These are phyloP conservation scores for Epichloe sp. DNA, from an alignment of 2,329 filamentous ascomycete species.

Conservation along the genomic window DNA sequence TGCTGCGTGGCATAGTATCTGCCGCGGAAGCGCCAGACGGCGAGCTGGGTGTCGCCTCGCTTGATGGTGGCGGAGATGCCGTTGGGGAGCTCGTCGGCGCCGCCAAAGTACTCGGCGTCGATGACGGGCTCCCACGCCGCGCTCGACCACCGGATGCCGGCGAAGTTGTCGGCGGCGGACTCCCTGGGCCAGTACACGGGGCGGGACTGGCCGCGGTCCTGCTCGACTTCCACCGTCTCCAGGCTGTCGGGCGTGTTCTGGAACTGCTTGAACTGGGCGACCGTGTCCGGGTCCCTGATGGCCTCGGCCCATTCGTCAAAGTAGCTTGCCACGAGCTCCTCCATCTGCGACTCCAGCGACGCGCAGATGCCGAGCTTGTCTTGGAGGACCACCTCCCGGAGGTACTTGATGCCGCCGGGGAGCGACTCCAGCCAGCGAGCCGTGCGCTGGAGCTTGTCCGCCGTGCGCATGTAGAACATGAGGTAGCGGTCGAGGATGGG, in stretches of 20 bases:
- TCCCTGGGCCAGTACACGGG: constrained; percentile 71
- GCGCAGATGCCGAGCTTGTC: constrained; percentile 79
- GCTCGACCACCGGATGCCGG: constrained; percentile 49
- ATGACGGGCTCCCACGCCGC: constrained; percentile 69
- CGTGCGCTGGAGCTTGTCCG: constrained; percentile 79
- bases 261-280: constrained; percentile 67
- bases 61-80: constrained; percentile 69
- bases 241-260: constrained; percentile 64
- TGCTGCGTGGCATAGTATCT: constrained; percentile 79
- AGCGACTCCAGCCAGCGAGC: constrained; percentile 78
- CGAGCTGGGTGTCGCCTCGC: constrained; percentile 77
- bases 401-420: constrained; percentile 71
- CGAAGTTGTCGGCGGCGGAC: constrained; percentile 57
- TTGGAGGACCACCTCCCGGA: constrained; percentile 69
- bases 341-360: constrained; percentile 78
- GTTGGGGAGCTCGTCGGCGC: constrained; percentile 49
- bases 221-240: constrained; percentile 55
- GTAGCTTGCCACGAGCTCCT: constrained; percentile 67
- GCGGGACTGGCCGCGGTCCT: constrained; percentile 59
- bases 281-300: constrained; percentile 53
- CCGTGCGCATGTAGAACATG: constrained; percentile 88
- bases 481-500: constrained; percentile 79
- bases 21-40: constrained; percentile 71
- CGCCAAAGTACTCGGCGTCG: constrained; percentile 53
- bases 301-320: constrained; percentile 91